These are phyloP conservation scores for Exobasidium rhododendri DNA, from an alignment of 1,284 basidiomycete genomes.

Conservation along the genomic window DNA sequence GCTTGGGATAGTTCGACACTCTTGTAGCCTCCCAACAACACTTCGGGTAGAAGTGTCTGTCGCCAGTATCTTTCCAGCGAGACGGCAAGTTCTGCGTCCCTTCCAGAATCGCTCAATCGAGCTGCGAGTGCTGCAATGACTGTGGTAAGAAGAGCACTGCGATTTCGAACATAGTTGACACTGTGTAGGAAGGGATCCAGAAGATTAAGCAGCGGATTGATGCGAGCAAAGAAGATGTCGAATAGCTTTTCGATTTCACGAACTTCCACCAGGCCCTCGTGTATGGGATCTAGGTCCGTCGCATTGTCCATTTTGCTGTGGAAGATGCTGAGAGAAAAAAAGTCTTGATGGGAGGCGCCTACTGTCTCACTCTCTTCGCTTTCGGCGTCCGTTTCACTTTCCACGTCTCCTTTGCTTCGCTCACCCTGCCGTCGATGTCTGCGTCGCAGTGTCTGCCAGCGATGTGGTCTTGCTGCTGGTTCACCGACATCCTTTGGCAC, in stretches of 20 bases:
- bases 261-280: slow-evolving; percentile 30
- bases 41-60: slow-evolving; percentile 37
- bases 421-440: slow-evolving; percentile 26
- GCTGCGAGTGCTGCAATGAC: slow-evolving; percentile 41
- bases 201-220: slow-evolving; percentile 42
- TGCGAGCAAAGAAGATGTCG: slow-evolving; percentile 43
- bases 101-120: slow-evolving; percentile 31
- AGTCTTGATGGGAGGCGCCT: slow-evolving; percentile 40
- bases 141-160: slow-evolving; percentile 40
- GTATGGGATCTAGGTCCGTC: slow-evolving; percentile 34
- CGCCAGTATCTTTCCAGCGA: slow-evolving; percentile 36
- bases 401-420: slow-evolving; percentile 34
- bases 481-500: background rate
- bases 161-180: slow-evolving; percentile 37
- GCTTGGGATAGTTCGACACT: slow-evolving; percentile 45
- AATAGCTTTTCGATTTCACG: slow-evolving; percentile 40
- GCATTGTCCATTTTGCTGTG: slow-evolving; percentile 43
- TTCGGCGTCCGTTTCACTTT: slow-evolving; percentile 22
- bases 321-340: slow-evolving; percentile 41
- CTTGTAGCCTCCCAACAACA: slow-evolving; percentile 42
- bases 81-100: slow-evolving; percentile 37
- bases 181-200: slow-evolving; percentile 45
- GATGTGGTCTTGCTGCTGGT: background rate
- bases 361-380: slow-evolving; percentile 33
- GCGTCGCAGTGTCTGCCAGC: background rate